These are phyloP conservation scores for Myxozyma vanderwaltii DNA, from an alignment of 805 yeast species.

Conservation along the genomic window DNA sequence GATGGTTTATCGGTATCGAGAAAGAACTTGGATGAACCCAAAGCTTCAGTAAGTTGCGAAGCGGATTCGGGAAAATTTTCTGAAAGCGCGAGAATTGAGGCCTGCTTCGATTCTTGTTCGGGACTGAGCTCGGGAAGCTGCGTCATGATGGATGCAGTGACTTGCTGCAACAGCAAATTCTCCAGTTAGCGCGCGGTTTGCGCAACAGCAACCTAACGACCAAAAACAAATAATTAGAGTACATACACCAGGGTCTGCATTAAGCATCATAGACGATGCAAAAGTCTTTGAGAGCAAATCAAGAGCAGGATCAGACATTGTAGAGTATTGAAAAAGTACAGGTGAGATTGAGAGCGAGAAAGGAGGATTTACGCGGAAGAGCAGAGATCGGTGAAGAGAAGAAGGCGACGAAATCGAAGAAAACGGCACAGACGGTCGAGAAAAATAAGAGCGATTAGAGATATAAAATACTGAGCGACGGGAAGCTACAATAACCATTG, in stretches of 20 bases:
- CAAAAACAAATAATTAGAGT: background rate
- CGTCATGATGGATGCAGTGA: slow-evolving; percentile 25
- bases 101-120: slow-evolving; percentile 64
- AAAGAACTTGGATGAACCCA: slow-evolving; percentile 64
- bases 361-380: background rate
- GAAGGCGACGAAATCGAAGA: too few species aligned
- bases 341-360: background rate
- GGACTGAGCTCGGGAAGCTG: slow-evolving; percentile 42
- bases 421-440: too few species aligned
- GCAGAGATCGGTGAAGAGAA: too few species aligned
- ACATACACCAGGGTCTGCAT: slow-evolving; percentile 28
- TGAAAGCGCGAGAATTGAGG: slow-evolving; percentile 81
- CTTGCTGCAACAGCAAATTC: slow-evolving; percentile 13
- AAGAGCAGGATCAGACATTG: slow-evolving; percentile 34
- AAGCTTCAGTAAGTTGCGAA: slow-evolving; percentile 63
- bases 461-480: too few species aligned
- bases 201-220: too few species aligned
- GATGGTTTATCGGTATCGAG: slow-evolving; percentile 64
- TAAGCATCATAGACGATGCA: slow-evolving; percentile 24
- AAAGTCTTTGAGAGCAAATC: slow-evolving; percentile 33
- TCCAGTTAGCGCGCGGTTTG: background rate
- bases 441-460: too few species aligned
- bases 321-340: background rate
- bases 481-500: too few species aligned
- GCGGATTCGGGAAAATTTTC: slow-evolving; percentile 57